Base-by-base conservation (phyloP, 805 yeast species). In the Yarrowia divulgata region DNA sequence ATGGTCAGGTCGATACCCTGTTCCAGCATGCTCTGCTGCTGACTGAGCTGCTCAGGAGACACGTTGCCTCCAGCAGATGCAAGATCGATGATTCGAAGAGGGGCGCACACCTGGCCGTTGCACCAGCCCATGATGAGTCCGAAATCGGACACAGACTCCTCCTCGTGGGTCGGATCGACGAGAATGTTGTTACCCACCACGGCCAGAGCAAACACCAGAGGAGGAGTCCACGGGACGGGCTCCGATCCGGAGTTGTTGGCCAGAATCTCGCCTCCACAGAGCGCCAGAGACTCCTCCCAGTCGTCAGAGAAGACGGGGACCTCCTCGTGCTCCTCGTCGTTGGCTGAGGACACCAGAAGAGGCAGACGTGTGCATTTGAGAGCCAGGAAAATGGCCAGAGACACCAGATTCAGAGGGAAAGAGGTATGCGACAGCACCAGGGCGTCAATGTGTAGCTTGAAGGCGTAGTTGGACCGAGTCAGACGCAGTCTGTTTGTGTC, bases 271-370 rank as follows among this genome's bases (percentile, higher is more conserved):
- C 78, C 74, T 2, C 80, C 78, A 16, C 84, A 82, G 39, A 90
- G 79, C 46, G 75, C 83, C 69, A 72, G 82, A 35, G 88, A 86
- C 71, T 80, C 81, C 74, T 82, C 89, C 93, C 90, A 94, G 73
- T 92, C 97, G 74, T 93, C 98, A 49, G 93, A 88, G 74, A 94
- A 93, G 0, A 91, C 89, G 0, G 98, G 98, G 71, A 90, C 88
- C 77, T 93, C 97, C 76, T 90, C 97, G 23, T 91, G 85, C 29
- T 75, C 79, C 60, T 77, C 74, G 72, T 87, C 90, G 74, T 90
- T 88, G 40, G 87, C 87, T 40, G 87, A 85, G 16, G 96, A 90
- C 1, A 86, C 81, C 68, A 92, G 79, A 57, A 87, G 81, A 7
- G 98, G 98, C 67, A 93, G 81, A 70, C 83, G 83, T 1, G 98